Base-by-base conservation (phyloP, 441 rosid species). In the Erodium moschatum region DNA sequence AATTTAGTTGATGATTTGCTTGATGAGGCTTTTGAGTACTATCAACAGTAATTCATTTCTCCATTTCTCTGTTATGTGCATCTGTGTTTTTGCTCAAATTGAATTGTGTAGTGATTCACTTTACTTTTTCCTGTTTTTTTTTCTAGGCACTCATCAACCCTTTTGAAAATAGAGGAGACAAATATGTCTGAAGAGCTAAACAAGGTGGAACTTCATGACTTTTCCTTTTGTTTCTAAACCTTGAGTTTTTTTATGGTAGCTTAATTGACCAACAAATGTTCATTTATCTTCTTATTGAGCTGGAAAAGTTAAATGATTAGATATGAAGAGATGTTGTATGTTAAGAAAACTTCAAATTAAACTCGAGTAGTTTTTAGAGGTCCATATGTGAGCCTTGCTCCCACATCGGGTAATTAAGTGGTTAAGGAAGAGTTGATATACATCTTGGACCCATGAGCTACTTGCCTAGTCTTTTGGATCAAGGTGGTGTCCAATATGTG, bases 1-100 rank as follows among this genome's bases (percentile, higher is more conserved):
- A 89, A 93, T 81, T 72, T 85, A 56, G 83, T 89, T 70, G 88
- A 87, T 56, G 87, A 89, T 74, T 38, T 87, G 71, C 52, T 87
- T 65, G 81, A 80, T 67, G 89, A 83, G 52, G 92, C 96, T 6
- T 85, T 90, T 71, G 77, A 75, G 66, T 85, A 78, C 90, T 89
- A 71, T 33, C 75, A n/a, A 63, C 76, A 73, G 98, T 84, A 75
- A 58, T 52, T 56, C 35, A 2, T 31, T 31, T 31, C 35, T 6
- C 74, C 66, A 33, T 72, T 67, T 73, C 52, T 46, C 19, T 65
- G 15, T 68, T 12, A 9, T 60, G 5, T 20, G 33, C 5, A 11
- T 9, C 12, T 0, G 13, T 0, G 61, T 48, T 15, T 9, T 0
- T 31, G 2, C 18, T 61, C 15, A 33, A 11, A 24, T 44, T 33